phyloP scores from a whole-genome alignment of 257 asterid species.

The Solanum chmielewskii region DNA sequence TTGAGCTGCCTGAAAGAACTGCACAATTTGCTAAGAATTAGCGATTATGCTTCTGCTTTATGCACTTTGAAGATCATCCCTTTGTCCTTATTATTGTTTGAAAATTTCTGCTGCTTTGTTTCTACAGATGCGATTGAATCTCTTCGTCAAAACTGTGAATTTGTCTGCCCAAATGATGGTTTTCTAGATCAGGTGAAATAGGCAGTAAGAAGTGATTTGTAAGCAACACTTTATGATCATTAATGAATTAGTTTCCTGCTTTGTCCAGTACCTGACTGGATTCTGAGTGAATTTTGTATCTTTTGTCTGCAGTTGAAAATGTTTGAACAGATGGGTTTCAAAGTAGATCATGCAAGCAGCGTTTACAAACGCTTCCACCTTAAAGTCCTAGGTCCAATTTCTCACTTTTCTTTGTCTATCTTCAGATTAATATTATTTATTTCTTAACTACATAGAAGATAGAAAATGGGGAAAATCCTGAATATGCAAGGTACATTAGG shows the following conservation, averaged over 20 bases:
- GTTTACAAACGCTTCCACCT: slow-evolving; percentile 81
- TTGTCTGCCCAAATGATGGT: slow-evolving; percentile 88
- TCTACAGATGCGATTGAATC: slow-evolving; percentile 80
- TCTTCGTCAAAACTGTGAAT: slow-evolving; percentile 61
- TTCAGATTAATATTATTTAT: neutral
- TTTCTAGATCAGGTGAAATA: slow-evolving; percentile 84
- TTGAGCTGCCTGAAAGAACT: neutral
- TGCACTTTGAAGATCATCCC: neutral
- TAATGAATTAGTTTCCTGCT: neutral
- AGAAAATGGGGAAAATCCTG: neutral
- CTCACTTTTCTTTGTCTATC: neutral
- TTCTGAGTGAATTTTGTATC: neutral
- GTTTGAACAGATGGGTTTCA: slow-evolving; percentile 90
- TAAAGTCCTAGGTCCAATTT: slow-evolving; percentile 57
- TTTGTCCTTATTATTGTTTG: neutral
- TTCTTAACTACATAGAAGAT: neutral
- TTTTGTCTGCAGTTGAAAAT: slow-evolving; percentile 55
- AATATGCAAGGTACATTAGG: neutral
- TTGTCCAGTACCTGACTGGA: neutral
- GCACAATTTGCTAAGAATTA: neutral
- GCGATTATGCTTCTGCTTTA: neutral
- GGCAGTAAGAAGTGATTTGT: neutral
- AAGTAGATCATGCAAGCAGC: slow-evolving; percentile 66
- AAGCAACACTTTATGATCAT: neutral
- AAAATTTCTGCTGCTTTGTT: neutral